A percentile compares a stretch with the other conserved stretches of the same genome.
These are phyloP conservation scores for Phialemonium atrogriseum DNA, from an alignment of 2,329 filamentous ascomycete species.

Conservation along the genomic window DNA sequence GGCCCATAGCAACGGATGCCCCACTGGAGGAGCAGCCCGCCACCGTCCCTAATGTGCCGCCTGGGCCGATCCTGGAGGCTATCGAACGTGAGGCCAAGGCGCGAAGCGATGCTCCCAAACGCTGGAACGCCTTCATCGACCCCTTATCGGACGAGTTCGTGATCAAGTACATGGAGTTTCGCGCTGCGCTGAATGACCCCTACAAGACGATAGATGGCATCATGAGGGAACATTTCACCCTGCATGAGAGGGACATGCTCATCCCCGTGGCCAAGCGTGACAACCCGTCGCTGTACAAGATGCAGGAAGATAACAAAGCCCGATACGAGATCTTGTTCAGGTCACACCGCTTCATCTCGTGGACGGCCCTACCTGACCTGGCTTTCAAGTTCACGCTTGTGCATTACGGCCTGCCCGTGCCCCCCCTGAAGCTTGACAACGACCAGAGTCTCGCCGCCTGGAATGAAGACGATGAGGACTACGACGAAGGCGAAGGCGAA, in stretches of 20 bases:
- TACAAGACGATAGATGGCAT: constrained; percentile 25
- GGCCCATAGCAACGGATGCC: too few species aligned
- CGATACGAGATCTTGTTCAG: constrained; percentile 8
- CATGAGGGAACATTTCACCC: constrained; percentile 15
- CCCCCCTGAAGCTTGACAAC: constrained; percentile 25
- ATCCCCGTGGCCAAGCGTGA: constrained; percentile 21
- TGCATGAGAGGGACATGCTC: constrained; percentile 9
- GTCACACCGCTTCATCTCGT: constrained; percentile 4
- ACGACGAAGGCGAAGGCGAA: background rate
- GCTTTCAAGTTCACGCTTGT: constrained; percentile 35
- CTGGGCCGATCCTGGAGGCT: too few species aligned
- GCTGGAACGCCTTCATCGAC: too few species aligned
- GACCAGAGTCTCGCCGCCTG: constrained; percentile 4
- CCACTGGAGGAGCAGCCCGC: too few species aligned
- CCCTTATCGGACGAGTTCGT: too few species aligned
- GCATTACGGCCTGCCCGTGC: constrained; percentile 37
- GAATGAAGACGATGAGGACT: constrained; percentile 8
- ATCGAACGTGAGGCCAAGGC: too few species aligned
- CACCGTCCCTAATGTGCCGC: too few species aligned
- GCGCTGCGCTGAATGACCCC: too few species aligned
- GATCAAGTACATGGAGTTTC: too few species aligned
- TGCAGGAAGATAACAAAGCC: constrained; percentile 9
- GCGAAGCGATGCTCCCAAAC: too few species aligned
- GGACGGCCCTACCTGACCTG: constrained; percentile 13
- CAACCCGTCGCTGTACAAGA: constrained; percentile 7